Evolutionary conservation across 2,329 filamentous ascomycete species (phyloP), one percentile per base, ranked within the genome.

Genomic region (Venturia asperata): DNA sequence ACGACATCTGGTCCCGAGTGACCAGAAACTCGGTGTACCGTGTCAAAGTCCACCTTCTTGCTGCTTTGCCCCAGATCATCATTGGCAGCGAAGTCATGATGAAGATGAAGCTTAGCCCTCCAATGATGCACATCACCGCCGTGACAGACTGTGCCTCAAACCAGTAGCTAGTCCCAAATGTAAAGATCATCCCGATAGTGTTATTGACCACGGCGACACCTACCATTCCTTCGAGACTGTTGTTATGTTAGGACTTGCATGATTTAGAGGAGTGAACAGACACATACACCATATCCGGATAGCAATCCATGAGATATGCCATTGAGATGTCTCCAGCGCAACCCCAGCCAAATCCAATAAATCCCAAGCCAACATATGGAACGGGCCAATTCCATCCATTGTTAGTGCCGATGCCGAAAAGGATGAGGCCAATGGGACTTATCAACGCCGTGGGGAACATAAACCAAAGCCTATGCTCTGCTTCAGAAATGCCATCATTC

Each of bases 321-420:
- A 62, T 62, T 7, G 60, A 62, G 17, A 85, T 70, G 71, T 85
- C 83, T 6, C 83, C 83, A 1, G 82, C 82, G 62, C 82, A 85
- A 9, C 83, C 83, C 72, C 82, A 85, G 1, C 83, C 83, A 64
- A 85, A 85, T 5, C 83, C 83, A 37, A 84, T 84, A 68, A 85
- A 80, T 3, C 80, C 83, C 0, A 85, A 73, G 1, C 81, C 83
- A 17, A 85, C 74, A 64, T 85, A 85, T 0, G 82, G 80, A 10
- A 75, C 74, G 1, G 79, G 81, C 83, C 83, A 85, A 43, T 72
- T 68, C 82, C 80, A 83, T 1, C 78, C 80, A 45, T 80, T 74
- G 11, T 74, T 78, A 2, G 80, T 81, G 0, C 80, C 81, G 45
- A 84, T 80, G 6, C 82, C 82, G 49, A 84, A 84, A 0, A 84